These are phyloP conservation scores for Mortierella claussenii DNA, from an alignment of 192 early-diverging fungal genomes.

Conservation along the genomic window DNA sequence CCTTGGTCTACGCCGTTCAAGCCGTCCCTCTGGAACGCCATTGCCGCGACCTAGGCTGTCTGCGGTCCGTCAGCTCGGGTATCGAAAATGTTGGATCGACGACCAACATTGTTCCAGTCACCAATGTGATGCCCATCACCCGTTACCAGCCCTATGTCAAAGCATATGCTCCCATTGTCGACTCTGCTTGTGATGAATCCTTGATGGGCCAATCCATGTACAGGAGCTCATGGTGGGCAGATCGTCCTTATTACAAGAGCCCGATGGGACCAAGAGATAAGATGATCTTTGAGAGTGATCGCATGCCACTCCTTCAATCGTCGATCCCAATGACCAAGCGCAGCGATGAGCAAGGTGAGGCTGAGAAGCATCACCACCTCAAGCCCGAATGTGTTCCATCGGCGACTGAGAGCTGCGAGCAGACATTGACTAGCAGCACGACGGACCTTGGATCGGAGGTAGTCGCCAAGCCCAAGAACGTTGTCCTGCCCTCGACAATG, in stretches of 20 bases:
- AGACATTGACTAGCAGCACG: constrained; percentile 4
- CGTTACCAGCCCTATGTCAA: constrained; percentile 32
- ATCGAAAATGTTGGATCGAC: constrained; percentile 14
- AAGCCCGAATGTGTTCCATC: constrained; percentile 18
- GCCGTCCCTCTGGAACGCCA: constrained; percentile 12
- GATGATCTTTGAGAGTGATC: neutral
- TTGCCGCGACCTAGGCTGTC: constrained; percentile 11
- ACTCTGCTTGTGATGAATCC: constrained; percentile 12
- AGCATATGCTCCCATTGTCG: constrained; percentile 19
- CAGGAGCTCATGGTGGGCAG: too few species aligned
- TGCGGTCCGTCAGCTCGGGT: constrained; percentile 6
- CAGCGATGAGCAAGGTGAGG: neutral
- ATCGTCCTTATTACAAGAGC: neutral
- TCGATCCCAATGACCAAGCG: constrained; percentile 6
- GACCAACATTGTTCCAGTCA: constrained; percentile 26
- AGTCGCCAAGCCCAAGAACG: constrained; percentile 4
- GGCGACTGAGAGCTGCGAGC: constrained; percentile 10
- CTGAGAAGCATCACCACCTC: neutral
- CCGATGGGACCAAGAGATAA: neutral
- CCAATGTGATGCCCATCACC: constrained; percentile 26
- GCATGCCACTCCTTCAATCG: neutral
- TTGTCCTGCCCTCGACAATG: constrained; percentile 26
- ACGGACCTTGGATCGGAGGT: constrained; percentile 32
- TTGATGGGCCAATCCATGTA: too few species aligned
- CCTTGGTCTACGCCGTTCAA: constrained; percentile 7